Base-by-base conservation (phyloP, 192 early-diverging fungal species). In the Lobulomyces angularis region DNA sequence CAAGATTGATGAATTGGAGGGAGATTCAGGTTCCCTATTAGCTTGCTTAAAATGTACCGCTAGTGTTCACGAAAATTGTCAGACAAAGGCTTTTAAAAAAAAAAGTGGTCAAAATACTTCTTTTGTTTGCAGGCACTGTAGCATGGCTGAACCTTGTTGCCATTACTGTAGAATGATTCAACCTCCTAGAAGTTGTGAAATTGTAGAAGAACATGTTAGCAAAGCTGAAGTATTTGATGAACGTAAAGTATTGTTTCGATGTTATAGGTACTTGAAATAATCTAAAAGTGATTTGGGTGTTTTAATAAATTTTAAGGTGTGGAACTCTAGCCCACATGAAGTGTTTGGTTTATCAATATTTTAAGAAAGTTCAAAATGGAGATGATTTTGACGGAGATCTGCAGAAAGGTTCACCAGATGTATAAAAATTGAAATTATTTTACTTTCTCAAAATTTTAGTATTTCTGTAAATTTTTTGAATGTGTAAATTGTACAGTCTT, bases 401-500 rank as follows among this genome's bases (percentile, higher is more conserved):
- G n/a, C 32, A 9, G 17, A 6, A 8, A 31, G 8, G 5, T 26
- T 35, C 12, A 5, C 17, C 0, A 48, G 37, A 20, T 43, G 43
- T 6, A 23, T 27, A 21, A 19, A 5, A 19, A 18, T 67, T 51
- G 55, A 41, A 49, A 11, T n/a, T n/a, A n/a, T n/a, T n/a, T n/a
- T n/a, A n/a, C n/a, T n/a, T n/a, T n/a, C n/a, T n/a, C n/a, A n/a
- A n/a, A n/a, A n/a, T 32, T 32, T 32, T 32, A 11, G 11, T 12
- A 12, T 32, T 32, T 32, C 31, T 12, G n/a, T 32, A 12, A 11
- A n/a, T 12, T 21, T 17, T 7, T 16, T n/a, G 7, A 16, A 7
- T 68, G 66, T 42, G 44, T 53, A 22, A 62, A 68, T 27, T 68
- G 66, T 35, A 29, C 41, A 18, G 46, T 49, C 19, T 64, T 55